phyloP scores from a whole-genome alignment of 768 basidiomycete genomes.

The Filobasidium floriforme region DNA sequence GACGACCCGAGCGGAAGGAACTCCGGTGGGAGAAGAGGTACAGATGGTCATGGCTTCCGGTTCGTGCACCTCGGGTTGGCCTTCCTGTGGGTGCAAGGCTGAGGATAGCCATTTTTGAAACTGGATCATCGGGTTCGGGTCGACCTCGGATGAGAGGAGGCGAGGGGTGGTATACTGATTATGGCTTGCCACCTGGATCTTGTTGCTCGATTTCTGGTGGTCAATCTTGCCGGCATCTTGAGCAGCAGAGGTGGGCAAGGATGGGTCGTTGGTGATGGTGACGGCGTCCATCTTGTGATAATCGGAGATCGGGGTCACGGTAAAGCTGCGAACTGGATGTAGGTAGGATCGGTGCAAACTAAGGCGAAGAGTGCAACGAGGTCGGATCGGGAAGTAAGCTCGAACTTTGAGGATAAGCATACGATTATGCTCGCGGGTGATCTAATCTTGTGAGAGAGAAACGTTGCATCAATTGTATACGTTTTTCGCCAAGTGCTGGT shows the following conservation, averaged over 20 bases:
- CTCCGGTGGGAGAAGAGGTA: slow-evolving; percentile 50
- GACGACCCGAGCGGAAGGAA: slow-evolving; percentile 82
- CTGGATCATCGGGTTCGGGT: slow-evolving; percentile 66
- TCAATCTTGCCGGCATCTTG: neutral
- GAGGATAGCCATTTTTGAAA: slow-evolving; percentile 77
- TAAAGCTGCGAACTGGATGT: too few relatives aligned
- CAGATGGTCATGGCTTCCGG: slow-evolving; percentile 83
- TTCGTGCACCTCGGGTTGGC: slow-evolving; percentile 53
- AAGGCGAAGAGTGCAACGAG: too few relatives aligned
- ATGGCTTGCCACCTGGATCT: slow-evolving; percentile 57
- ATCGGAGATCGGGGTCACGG: neutral
- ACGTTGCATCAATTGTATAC: too few relatives aligned
- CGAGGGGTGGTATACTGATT: slow-evolving; percentile 67
- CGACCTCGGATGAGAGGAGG: slow-evolving; percentile 57
- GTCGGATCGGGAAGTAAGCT: too few relatives aligned
- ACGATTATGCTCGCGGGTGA: too few relatives aligned
- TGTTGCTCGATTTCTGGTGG: neutral
- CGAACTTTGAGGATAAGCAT: too few relatives aligned
- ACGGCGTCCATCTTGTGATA: neutral
- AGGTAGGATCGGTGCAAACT: too few relatives aligned
- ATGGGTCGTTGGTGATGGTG: neutral
- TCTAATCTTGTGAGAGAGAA: too few relatives aligned
- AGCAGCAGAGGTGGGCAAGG: neutral
- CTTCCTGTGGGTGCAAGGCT: slow-evolving; percentile 30
- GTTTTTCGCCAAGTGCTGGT: too few relatives aligned